phyloP scores from a whole-genome alignment of 768 basidiomycete genomes.

The Kwoniella newhampshirensis region DNA sequence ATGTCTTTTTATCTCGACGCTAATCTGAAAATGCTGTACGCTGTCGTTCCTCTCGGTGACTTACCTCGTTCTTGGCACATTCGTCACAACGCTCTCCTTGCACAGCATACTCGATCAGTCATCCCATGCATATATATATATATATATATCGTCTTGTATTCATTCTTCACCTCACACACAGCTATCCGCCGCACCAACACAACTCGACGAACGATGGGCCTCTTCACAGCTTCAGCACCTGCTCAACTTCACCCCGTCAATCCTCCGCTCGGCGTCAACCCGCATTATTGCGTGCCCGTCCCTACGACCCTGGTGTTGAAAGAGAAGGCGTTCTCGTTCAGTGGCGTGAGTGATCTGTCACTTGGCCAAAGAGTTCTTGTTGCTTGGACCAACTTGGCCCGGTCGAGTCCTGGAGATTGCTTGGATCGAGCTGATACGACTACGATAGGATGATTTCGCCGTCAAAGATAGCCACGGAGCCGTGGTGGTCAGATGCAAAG shows the following conservation, averaged over 20 bases:
- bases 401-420: not conserved
- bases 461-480: conserved; percentile 46
- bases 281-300: conserved; percentile 39
- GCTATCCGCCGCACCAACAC: not conserved
- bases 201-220: conserved; percentile 28
- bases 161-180: too few relatives aligned
- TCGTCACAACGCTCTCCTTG: too few relatives aligned
- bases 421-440: not conserved
- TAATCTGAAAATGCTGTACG: too few relatives aligned
- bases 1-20: too few relatives aligned
- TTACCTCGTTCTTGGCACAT: too few relatives aligned
- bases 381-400: not conserved
- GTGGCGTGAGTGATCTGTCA: conserved; percentile 33
- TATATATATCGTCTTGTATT: too few relatives aligned
- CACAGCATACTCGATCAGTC: too few relatives aligned
- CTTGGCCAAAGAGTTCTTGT: too few relatives aligned
- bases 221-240: conserved; percentile 35
- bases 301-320: conserved; percentile 48
- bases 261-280: conserved; percentile 46
- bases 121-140: too few relatives aligned
- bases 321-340: conserved; percentile 48
- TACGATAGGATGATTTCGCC: conserved; percentile 47
- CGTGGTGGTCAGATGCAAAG: conserved; percentile 40
- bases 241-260: conserved; percentile 34
- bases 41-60: too few relatives aligned